A percentile compares a stretch with the other conserved stretches of the same genome.
These are phyloP conservation scores for Spinellus fusiger DNA, from an alignment of 192 early-diverging fungal genomes.

Conservation along the genomic window DNA sequence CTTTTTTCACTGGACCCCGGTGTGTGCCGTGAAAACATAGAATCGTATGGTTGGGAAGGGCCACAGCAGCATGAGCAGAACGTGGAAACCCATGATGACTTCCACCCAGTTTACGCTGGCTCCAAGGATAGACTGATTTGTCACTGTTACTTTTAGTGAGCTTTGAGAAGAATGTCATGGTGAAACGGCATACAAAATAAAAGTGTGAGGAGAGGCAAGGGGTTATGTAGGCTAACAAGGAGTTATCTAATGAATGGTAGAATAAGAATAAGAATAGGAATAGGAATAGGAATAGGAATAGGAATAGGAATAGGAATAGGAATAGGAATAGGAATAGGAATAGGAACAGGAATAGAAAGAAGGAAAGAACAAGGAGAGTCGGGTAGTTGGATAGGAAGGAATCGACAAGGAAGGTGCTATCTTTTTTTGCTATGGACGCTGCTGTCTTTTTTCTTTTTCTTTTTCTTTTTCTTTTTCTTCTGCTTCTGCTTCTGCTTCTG, in stretches of 20 bases:
- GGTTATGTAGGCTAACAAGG: background rate
- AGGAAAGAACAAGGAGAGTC: background rate
- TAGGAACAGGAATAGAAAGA: background rate
- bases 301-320: background rate
- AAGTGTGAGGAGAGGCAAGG: background rate
- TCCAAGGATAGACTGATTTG: constrained; percentile 27
- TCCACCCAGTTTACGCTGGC: constrained; percentile 17
- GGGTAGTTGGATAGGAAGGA: no score
- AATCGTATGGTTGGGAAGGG: constrained; percentile 8
- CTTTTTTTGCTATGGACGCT: background rate
- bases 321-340: background rate
- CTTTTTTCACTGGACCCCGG: constrained; percentile 24
- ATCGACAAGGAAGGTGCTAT: background rate
- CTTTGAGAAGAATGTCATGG: constrained; percentile 31
- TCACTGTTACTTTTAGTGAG: constrained; percentile 21
- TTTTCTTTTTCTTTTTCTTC: background rate
- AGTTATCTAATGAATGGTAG: background rate
- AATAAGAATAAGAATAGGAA: background rate
- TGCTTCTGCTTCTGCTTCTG: background rate
- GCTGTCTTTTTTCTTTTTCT: background rate
- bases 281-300: background rate
- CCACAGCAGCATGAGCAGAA: constrained; percentile 21
- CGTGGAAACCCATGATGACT: constrained; percentile 17
- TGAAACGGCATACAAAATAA: background rate
- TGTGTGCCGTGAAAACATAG: constrained; percentile 21